These are phyloP conservation scores for Annulohypoxylon bovei DNA, from an alignment of 495 filamentous ascomycete species.

Conservation along the genomic window DNA sequence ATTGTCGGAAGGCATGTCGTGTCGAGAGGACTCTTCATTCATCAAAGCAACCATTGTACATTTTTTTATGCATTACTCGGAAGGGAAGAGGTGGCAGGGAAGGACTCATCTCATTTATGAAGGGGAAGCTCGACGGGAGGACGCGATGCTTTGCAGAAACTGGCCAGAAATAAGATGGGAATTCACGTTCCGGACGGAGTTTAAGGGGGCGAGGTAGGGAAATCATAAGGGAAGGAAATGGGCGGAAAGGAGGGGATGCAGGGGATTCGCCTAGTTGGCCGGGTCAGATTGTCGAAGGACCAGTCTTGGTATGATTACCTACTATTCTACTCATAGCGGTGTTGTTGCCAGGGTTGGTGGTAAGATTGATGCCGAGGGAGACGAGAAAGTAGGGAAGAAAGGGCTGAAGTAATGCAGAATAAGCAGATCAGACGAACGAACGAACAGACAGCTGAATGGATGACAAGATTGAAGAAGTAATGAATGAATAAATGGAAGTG, in stretches of 20 bases:
- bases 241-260: neutral
- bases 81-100: neutral
- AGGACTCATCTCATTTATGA: neutral
- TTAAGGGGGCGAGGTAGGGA: neutral
- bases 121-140: neutral
- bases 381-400: neutral
- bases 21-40: slow-evolving; percentile 14
- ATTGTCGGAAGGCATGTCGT: neutral
- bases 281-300: slow-evolving; percentile 27
- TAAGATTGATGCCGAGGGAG: neutral
- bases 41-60: slow-evolving; percentile 38
- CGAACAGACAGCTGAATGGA: neutral
- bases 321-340: neutral
- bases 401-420: neutral
- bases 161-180: slow-evolving; percentile 17
- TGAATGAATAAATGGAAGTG: neutral
- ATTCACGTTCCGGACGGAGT: slow-evolving; percentile 41
- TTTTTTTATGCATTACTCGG: slow-evolving; percentile 18
- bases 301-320: neutral
- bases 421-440: neutral
- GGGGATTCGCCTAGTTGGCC: neutral
- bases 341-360: neutral
- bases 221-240: neutral
- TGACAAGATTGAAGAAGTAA: slow-evolving; percentile 12
- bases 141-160: neutral